Evolutionary conservation across 306 rosid species (phyloP).

Genomic region (Castanopsis chinensis): DNA sequence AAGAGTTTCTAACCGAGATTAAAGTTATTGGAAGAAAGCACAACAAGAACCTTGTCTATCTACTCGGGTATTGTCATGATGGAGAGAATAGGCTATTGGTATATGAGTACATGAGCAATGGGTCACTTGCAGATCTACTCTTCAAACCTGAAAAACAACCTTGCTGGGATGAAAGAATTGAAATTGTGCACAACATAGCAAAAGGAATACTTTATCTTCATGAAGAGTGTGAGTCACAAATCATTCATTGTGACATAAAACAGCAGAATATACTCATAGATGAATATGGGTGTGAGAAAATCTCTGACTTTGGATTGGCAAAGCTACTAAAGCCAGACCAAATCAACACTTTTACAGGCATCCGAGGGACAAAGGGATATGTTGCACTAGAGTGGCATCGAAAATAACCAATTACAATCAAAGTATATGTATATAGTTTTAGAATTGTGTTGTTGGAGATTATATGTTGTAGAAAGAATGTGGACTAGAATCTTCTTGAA

Average conservation of each 20-base stretch:
- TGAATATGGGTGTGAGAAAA: neutral
- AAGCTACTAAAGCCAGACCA: neutral
- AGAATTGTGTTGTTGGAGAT: neutral
- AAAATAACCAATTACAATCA: neutral
- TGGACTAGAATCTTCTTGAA: neutral
- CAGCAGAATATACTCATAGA: neutral
- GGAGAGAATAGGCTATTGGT: slow-evolving; percentile 1
- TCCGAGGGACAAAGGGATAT: neutral
- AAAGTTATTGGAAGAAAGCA: neutral
- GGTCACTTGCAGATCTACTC: neutral
- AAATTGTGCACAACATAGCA: neutral
- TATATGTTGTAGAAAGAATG: neutral
- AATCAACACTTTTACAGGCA: neutral
- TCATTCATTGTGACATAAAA: neutral
- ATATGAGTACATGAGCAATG: neutral
- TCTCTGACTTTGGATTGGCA: neutral
- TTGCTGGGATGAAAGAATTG: neutral
- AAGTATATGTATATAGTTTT: neutral
- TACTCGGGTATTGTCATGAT: neutral
- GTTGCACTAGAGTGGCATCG: neutral
- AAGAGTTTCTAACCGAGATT: neutral
- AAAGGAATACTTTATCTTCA: neutral
- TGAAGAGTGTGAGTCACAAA: neutral
- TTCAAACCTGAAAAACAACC: neutral
- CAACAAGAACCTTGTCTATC: neutral